phyloP scores from a whole-genome alignment of 352 stramenopile genomes.

The Thalassiosira mediterranea region DNA sequence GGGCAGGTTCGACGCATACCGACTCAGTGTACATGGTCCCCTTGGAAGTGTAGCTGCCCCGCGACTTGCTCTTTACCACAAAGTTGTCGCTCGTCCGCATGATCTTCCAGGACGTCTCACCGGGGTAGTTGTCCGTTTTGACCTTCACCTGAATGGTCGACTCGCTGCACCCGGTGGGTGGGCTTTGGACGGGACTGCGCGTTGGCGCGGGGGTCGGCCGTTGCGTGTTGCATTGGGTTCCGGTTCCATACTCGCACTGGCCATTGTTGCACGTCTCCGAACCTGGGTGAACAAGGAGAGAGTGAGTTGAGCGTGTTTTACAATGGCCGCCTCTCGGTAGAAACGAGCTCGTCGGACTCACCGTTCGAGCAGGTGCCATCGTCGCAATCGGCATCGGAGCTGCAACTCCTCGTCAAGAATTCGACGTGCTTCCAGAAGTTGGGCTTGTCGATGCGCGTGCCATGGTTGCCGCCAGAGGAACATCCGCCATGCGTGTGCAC shows the following conservation, averaged over 20 bases:
- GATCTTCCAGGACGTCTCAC: constrained; percentile 15
- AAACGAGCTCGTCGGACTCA: no score
- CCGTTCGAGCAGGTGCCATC: constrained; percentile 8
- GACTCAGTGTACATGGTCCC: not conserved
- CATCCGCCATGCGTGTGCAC: constrained; percentile 18
- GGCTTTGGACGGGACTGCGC: no score
- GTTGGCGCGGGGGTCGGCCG: not conserved
- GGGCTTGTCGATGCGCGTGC: constrained; percentile 13
- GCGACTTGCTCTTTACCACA: not conserved
- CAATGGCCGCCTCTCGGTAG: no score
- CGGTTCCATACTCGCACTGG: no score
- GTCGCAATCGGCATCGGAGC: constrained; percentile 10
- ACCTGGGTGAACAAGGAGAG: no score
- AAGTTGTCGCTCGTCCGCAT: not conserved
- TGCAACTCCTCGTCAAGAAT: not conserved
- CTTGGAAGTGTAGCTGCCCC: not conserved
- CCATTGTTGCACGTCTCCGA: no score
- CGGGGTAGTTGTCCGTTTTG: constrained; percentile 18
- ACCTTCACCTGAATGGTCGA: constrained; percentile 1
- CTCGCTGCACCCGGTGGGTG: not conserved
- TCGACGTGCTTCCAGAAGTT: not conserved
- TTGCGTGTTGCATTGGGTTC: no score
- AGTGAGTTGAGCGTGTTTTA: no score
- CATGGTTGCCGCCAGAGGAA: not conserved
- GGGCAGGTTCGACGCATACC: not conserved